Evolutionary conservation across 2,329 filamentous ascomycete species (phyloP), one percentile per base, ranked within the genome.

Genomic region (Fragosphaeria purpurea): DNA sequence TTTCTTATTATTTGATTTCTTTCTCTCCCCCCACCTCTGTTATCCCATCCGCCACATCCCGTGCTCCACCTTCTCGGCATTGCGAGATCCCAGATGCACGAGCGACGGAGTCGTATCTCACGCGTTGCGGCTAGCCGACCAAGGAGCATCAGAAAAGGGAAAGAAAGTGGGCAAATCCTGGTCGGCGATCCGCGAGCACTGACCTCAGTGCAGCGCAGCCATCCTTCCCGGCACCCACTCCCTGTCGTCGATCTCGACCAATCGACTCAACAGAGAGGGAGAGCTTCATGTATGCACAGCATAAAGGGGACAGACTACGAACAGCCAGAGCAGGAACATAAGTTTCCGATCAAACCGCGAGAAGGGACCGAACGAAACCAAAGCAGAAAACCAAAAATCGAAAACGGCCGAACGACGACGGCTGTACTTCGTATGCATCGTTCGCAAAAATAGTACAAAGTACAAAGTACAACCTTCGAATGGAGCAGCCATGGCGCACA

Each of bases 161-260:
- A 41, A 34, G 39, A 35, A 43, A 30, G 11, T 32, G 42, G 30
- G 13, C 33, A 49, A 41, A 49, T 44, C 50, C 50, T 50, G 50
- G 50, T 50, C 44, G 40, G 38, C 44, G 50, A 52, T 50, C 50
- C 43, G 47, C 40, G 22, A 22, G 44, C 45, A 51, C 37, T 39
- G 46, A 48, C 50, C 50, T 41, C 32, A 48, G 39, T 37, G 22
- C 22, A 22, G 22, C 22, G 22, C 22, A 22, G 22, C 22, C 22
- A 22, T 22, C 22, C 22, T 22, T 22, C 22, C 22, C 22, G 45
- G 47, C 37, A 44, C 44, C 37, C 46, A 41, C 37, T 44, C 47
- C 46, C 46, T 48, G 46, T 39, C 12, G 50, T 43, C 50, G 50
- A 52, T 52, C 50, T 42, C 22, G 22, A 22, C 22, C 22, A 22